phyloP scores from a whole-genome alignment of 2,329 filamentous ascomycete species.

The Ciborinia camelliae region DNA sequence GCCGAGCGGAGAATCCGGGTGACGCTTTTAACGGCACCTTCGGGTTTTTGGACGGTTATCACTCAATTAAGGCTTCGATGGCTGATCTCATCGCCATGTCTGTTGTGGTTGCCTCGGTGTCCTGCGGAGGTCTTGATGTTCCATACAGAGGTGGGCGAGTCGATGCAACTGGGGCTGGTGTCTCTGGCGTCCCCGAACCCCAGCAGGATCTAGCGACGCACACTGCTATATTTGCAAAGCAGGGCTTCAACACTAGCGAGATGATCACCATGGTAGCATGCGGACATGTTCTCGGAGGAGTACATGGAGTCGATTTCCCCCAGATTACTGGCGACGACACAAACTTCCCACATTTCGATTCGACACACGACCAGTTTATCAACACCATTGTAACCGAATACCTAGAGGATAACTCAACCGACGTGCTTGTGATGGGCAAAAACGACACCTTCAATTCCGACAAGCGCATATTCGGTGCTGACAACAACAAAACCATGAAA shows the following conservation, averaged over 20 bases:
- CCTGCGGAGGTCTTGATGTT: constrained; percentile 13
- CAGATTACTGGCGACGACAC: background rate
- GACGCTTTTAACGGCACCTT: constrained; percentile 31
- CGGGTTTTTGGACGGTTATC: background rate
- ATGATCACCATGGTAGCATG: constrained; percentile 27
- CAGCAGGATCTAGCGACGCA: constrained; percentile 21
- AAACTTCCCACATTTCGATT: background rate
- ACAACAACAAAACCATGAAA: constrained; percentile 53
- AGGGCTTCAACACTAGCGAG: constrained; percentile 29
- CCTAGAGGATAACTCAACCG: background rate
- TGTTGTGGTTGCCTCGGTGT: background rate
- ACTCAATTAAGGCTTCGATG: constrained; percentile 11
- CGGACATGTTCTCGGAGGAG: constrained; percentile 26
- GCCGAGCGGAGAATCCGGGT: constrained; percentile 46
- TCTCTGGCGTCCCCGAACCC: constrained; percentile 27
- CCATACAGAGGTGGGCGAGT: constrained; percentile 27
- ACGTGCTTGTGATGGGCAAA: constrained; percentile 39
- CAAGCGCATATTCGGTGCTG: constrained; percentile 52
- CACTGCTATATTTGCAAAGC: constrained; percentile 24
- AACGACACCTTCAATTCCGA: constrained; percentile 51
- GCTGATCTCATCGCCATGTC: constrained; percentile 25
- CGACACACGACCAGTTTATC: background rate
- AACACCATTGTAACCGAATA: background rate
- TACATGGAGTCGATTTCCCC: constrained; percentile 22
- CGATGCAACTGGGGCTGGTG: constrained; percentile 27